These are phyloP conservation scores for Fusarium oligoseptatum DNA, from an alignment of 2,329 filamentous ascomycete genomes.

Conservation along the genomic window DNA sequence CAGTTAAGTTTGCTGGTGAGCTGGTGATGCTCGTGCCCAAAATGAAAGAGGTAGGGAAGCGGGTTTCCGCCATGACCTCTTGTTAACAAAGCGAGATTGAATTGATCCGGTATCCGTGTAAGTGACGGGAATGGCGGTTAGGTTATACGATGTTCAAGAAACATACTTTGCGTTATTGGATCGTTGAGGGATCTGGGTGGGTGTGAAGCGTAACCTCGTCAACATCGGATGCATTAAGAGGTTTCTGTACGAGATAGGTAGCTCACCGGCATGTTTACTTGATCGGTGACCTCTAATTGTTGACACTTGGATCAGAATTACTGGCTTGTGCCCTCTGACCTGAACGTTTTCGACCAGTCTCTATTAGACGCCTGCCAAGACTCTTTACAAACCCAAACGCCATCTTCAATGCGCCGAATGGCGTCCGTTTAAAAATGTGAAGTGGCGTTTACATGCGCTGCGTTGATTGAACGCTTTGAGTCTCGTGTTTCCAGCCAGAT, in stretches of 20 bases:
- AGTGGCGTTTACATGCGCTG: slow-evolving; percentile 84
- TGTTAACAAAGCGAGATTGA: not conserved
- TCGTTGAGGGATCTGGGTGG: slow-evolving; percentile 46
- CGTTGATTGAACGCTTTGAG: slow-evolving; percentile 85
- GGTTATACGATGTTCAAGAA: not conserved
- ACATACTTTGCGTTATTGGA: not conserved
- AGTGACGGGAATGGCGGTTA: not conserved
- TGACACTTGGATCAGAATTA: slow-evolving; percentile 5
- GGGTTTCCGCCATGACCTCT: not conserved
- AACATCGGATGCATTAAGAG: slow-evolving; percentile 77
- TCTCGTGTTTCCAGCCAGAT: slow-evolving; percentile 77
- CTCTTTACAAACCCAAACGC: slow-evolving; percentile 80
- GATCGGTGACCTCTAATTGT: slow-evolving; percentile 21
- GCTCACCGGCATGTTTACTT: slow-evolving; percentile 85
- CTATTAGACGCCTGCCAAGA: slow-evolving; percentile 83
- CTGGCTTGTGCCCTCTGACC: slow-evolving; percentile 72
- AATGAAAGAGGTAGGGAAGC: not conserved
- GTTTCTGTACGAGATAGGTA: slow-evolving; percentile 80
- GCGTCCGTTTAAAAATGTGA: slow-evolving; percentile 80
- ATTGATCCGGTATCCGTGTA: not conserved
- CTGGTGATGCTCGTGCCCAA: not conserved
- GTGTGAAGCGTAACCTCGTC: slow-evolving; percentile 90
- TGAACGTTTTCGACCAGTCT: slow-evolving; percentile 90
- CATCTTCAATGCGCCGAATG: slow-evolving; percentile 77
- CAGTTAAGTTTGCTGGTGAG: not conserved